Base-by-base conservation (phyloP, 2,329 filamentous ascomycete species). In the Fusarium sp. region DNA sequence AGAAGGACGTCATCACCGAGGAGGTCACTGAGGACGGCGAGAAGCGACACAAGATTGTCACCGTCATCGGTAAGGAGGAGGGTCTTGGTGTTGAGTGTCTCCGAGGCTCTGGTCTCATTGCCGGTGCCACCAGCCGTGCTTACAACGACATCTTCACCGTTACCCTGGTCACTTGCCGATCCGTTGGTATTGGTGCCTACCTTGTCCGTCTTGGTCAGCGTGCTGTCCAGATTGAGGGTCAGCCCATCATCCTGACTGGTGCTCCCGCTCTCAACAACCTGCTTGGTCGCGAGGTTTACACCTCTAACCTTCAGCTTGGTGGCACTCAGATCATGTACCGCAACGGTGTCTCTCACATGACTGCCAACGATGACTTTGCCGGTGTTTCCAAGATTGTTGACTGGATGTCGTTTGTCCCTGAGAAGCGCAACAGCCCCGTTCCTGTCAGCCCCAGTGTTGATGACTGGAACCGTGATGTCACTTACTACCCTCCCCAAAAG, bases 291-390 rank as follows among this genome's bases (percentile, higher is more conserved):
- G 96, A 99, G 83, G 95, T 99, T 30, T 99, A 99, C 85, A 98
- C 96, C 25, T 98, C 96, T 66, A 99, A 99, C 88, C 84, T 99
- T 78, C 96, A 99, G 86, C 93, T 99, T 72, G 96, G 96, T 90
- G 96, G 96, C 76, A 99, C 96, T n/a, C 96, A 99, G 84, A 99
- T 99, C 88, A 99, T 99, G 96, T 98, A 99, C 90, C 94, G 93
- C 85, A 99, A 99, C 81, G 96, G 96, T 89, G 96, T 99, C 44
- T 98, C 96, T 24, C 96, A 99, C 86, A 95, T 98, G 93, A 98
- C 95, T 74, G 96, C 96, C 77, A 92, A 92, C 75, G 95, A 99
- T 78, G 96, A 99, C 84, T 98, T 99, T 76, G 94, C 95, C 77
- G 96, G 96, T 88, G 93, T 99, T 24, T 94, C 93, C 77, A 97